phyloP scores from a whole-genome alignment of 805 yeast species.

The Isabelozyma gotoi region DNA sequence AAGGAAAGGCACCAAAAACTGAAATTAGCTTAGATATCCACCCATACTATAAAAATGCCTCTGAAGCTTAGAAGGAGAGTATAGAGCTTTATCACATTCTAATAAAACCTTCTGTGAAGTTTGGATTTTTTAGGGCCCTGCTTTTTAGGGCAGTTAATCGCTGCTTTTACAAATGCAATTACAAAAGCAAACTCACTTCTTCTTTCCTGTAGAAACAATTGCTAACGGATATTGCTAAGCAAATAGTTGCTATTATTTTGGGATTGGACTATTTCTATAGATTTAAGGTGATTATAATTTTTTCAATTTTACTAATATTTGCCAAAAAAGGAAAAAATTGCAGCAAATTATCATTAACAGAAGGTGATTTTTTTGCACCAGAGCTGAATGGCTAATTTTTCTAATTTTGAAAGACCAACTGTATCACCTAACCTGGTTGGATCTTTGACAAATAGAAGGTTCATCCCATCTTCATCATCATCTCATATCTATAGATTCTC shows the following conservation, averaged over 20 bases:
- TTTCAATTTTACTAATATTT: slow-evolving; percentile 1
- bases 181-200: background rate
- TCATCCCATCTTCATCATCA: slow-evolving; percentile 16
- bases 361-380: background rate
- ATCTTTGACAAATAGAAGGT: slow-evolving; percentile 6
- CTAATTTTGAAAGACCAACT: background rate
- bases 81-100: no score
- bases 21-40: no score
- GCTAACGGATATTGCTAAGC: background rate
- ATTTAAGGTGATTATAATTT: background rate
- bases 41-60: no score
- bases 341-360: slow-evolving; percentile 1
- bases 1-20: no score
- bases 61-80: no score
- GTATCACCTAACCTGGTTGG: background rate
- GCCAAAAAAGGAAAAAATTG: background rate
- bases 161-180: no score
- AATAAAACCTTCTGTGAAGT: no score
- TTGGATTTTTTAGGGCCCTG: no score
- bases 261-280: no score
- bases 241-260: no score
- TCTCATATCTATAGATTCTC: slow-evolving; percentile 12
- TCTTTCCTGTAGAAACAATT: background rate
- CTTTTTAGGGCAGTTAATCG: no score
- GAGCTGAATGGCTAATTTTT: background rate